These are phyloP conservation scores for Lachancea thermotolerans DNA, from an alignment of 805 yeast genomes.

Conservation along the genomic window DNA sequence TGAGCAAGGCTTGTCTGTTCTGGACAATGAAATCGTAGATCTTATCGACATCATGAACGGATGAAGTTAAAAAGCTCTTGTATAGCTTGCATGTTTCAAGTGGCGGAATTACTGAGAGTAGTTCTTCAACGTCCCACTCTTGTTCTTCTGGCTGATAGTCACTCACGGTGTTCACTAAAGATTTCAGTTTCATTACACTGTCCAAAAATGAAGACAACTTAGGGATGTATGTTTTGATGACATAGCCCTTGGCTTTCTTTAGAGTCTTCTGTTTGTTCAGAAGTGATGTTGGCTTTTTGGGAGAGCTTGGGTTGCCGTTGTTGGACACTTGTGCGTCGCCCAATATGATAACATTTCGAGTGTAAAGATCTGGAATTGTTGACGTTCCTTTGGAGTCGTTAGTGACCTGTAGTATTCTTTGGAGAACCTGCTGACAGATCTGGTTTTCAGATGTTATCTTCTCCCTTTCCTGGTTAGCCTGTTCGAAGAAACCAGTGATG, in stretches of 20 bases:
- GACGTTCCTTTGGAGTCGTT: slow-evolving; percentile 34
- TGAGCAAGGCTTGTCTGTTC: slow-evolving; percentile 8
- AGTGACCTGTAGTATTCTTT: slow-evolving; percentile 28
- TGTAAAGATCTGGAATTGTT: slow-evolving; percentile 37
- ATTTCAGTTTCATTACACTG: slow-evolving; percentile 15
- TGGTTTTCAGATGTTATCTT: slow-evolving; percentile 27
- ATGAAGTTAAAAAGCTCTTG: neutral
- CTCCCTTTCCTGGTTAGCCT: slow-evolving; percentile 34
- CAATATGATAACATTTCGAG: slow-evolving; percentile 32
- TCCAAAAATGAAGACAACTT: slow-evolving; percentile 23
- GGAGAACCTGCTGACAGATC: slow-evolving; percentile 23
- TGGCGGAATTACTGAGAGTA: slow-evolving; percentile 6
- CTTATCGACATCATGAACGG: slow-evolving; percentile 1
- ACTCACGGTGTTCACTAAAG: slow-evolving; percentile 11
- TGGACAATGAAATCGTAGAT: slow-evolving; percentile 4
- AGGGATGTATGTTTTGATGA: slow-evolving; percentile 29
- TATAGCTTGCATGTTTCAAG: slow-evolving; percentile 6
- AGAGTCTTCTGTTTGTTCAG: slow-evolving; percentile 31
- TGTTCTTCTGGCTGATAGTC: slow-evolving; percentile 6
- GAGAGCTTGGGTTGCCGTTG: slow-evolving; percentile 23
- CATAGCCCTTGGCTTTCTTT: slow-evolving; percentile 26
- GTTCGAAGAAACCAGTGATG: slow-evolving; percentile 37
- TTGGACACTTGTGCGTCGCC: slow-evolving; percentile 7
- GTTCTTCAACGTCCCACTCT: neutral
- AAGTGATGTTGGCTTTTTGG: slow-evolving; percentile 31